phyloP scores from a whole-genome alignment of 306 rosid genomes.

The Acacia acuminata region DNA sequence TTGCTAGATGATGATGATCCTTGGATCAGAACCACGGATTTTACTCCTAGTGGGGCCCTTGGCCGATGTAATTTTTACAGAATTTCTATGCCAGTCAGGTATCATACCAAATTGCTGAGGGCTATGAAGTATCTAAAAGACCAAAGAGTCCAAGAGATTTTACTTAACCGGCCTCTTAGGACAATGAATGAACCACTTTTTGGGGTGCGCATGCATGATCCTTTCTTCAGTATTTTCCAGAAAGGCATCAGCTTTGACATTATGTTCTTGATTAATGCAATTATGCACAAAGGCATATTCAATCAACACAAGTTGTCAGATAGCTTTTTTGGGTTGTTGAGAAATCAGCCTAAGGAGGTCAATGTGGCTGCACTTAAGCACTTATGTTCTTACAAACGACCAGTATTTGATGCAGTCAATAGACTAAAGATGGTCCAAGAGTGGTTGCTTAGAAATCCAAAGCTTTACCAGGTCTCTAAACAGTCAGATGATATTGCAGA shows the following conservation, averaged over 20 bases:
- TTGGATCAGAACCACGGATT: constrained; percentile 74
- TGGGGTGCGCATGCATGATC: constrained; percentile 43
- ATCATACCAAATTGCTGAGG: constrained; percentile 47
- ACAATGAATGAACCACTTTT: constrained; percentile 53
- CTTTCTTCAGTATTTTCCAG: constrained; percentile 43
- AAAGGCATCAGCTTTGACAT: constrained; percentile 48
- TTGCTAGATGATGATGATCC: constrained; percentile 75
- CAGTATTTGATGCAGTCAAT: constrained; percentile 49
- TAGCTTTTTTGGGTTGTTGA: constrained; percentile 47
- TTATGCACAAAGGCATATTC: constrained; percentile 56
- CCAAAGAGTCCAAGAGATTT: constrained; percentile 40
- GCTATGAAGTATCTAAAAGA: constrained; percentile 47
- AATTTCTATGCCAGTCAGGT: constrained; percentile 57
- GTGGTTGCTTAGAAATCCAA: constrained; percentile 59
- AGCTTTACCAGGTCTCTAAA: constrained; percentile 46
- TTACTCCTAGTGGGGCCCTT: constrained; percentile 57
- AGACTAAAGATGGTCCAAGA: constrained; percentile 53
- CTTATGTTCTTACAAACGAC: constrained; percentile 45
- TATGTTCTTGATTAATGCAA: constrained; percentile 57
- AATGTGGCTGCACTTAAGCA: constrained; percentile 62
- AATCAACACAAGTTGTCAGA: constrained; percentile 60
- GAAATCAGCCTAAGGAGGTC: constrained; percentile 47
- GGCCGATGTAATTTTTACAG: constrained; percentile 61
- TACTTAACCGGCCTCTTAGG: constrained; percentile 32
- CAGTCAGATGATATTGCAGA: constrained; percentile 53